These are phyloP conservation scores for Scortechinia acanthostroma DNA, from an alignment of 2,329 filamentous ascomycete genomes.

Conservation along the genomic window DNA sequence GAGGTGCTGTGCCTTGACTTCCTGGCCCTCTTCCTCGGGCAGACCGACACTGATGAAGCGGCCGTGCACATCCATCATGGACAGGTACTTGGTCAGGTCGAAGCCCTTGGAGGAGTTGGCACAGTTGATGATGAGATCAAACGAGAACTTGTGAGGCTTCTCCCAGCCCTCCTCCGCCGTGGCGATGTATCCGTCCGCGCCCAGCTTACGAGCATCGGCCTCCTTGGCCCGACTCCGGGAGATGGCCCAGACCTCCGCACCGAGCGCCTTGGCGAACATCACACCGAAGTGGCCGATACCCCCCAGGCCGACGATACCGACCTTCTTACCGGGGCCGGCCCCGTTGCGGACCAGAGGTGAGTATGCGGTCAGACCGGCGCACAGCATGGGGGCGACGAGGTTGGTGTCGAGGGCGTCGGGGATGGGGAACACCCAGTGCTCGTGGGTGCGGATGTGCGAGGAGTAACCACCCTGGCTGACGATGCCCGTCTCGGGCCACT, in stretches of 20 bases:
- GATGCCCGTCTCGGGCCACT: constrained; percentile 51
- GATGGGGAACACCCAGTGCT: constrained; percentile 72
- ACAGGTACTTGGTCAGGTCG: constrained; percentile 66
- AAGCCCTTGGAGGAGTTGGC: constrained; percentile 64
- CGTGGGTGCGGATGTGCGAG: constrained; percentile 64
- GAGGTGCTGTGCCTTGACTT: constrained; percentile 69
- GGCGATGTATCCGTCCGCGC: constrained; percentile 52
- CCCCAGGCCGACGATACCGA: constrained; percentile 68
- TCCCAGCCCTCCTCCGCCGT: constrained; percentile 50
- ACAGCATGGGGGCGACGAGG: constrained; percentile 73
- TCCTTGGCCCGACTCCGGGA: constrained; percentile 53
- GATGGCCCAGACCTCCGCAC: constrained; percentile 55
- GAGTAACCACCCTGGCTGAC: constrained; percentile 55
- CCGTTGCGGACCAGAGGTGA: constrained; percentile 72
- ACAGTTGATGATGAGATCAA: constrained; percentile 73
- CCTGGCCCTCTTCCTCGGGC: constrained; percentile 68
- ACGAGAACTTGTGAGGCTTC: constrained; percentile 48
- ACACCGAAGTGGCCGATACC: constrained; percentile 68
- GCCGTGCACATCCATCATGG: constrained; percentile 74
- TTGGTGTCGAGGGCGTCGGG: constrained; percentile 60
- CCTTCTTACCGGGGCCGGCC: constrained; percentile 70
- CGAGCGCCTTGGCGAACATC: constrained; percentile 62
- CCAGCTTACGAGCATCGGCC: constrained; percentile 48
- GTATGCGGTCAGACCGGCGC: constrained; percentile 76
- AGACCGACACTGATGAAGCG: constrained; percentile 75